Evolutionary conservation across 2,329 filamentous ascomycete genomes (phyloP), one percentile per base, ranked within the genome.

Genomic region (Diaporthe destruens): DNA sequence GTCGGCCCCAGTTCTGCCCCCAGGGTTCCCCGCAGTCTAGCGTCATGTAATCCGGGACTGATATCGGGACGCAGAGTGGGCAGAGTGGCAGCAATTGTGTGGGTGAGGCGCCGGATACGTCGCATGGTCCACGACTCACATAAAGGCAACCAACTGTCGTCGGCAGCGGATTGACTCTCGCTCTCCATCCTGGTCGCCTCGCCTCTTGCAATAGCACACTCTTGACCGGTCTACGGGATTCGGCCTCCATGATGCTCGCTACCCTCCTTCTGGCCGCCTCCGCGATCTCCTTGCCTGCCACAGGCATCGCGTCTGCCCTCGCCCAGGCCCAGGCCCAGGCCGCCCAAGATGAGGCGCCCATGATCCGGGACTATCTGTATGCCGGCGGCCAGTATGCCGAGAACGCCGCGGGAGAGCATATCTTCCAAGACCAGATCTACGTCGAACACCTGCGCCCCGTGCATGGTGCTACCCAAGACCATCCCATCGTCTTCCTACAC

Each of bases 371-470:
- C 51, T 71, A 71, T 18, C 18, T 66, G 39, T 36, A 54, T 20
- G 69, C 59, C 42, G 69, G 69, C n/a, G 69, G 69, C 32, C 55
- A 66, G 25, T 71, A 71, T 25, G 57, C 49, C 39, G 34, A 71
- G 55, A 66, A 66, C 32, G 39, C 18, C 11, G 56, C 56, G 11
- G 69, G 69, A 34, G 69, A 66, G 34, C 69, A 71, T 20, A 25
- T 71, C 57, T 49, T 65, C 23, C 42, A 66, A 44, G 82, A 83
- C 69, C 87, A 89, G 80, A 87, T 89, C 82, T 89, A 89, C 75
- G 85, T 88, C 36, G 87, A 89, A 79, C 81, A 81, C 71, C 80
- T 88, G 20, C 75, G 76, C 8, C 85, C 86, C 18, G 73, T 76
- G 7, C 32, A 59, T 12, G 78, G 77, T 44, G 76, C 72, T 42